Evolutionary conservation across 2,329 filamentous ascomycete species (phyloP), one percentile per base, ranked within the genome.

Genomic region (Leptographium radiaticola): DNA sequence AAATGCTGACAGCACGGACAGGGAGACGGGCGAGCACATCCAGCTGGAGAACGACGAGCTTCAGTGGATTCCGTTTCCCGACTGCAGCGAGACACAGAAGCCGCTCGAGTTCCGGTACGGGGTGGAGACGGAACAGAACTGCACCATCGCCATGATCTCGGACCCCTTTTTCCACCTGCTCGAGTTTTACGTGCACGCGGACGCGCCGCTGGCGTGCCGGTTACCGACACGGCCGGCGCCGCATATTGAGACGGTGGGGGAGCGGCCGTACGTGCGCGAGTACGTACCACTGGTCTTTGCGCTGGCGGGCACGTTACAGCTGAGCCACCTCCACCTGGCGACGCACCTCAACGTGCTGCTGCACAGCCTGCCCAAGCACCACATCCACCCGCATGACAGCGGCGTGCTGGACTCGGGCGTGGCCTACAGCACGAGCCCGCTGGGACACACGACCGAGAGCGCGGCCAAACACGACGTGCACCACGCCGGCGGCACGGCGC

Each of bases 181-280:
- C 72, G 87, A 97, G 72, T 97, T 96, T 77, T 97, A 97, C 76
- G 84, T 97, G 67, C 93, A 97, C 76, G 89, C 86, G 72, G 93
- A 98, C 70, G 90, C 89, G 18, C 93, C 93, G 11, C 76, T 97
- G 50, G 83, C 89, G 53, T 98, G 93, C 70, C 90, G 93, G 52
- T 80, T 97, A 15, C 89, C 91, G 33, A 81, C 88, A 0, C 83
- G 85, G 9, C 91, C 91, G 0, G 66, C 76, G 13, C 69, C 72
- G 9, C 73, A 79, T 58, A 68, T 80, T 59, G 74, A 80, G 63
- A 68, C 75, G 38, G 67, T 81, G 9, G 77, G 76, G 66, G 75
- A 76, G 65, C 67, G 68, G 58, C 69, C 69, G 1, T 67, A 70
- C 39, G 69, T 68, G 55, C 74, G 73, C 54, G 78, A 83, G 64